Percentiles rank a stretch among this genome's conserved stretches.
Evolutionary conservation across 2,329 filamentous ascomycete genomes (phyloP).

Genomic region (Cercospora brassicicola): DNA sequence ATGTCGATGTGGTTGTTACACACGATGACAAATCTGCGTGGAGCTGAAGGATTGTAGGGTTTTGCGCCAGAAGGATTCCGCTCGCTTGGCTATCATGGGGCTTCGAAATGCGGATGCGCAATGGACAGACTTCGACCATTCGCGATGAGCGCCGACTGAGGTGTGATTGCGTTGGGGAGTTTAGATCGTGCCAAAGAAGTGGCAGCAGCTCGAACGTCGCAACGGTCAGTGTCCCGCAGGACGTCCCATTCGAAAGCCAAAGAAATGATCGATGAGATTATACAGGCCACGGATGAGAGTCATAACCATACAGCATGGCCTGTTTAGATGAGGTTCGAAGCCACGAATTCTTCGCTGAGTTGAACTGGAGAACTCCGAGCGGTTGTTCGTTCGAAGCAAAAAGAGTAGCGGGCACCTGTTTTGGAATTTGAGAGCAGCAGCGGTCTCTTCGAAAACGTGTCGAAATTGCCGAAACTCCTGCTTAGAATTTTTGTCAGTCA

Average conservation of each 20-base stretch:
- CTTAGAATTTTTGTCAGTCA: neutral
- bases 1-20: neutral
- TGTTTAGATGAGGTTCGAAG: neutral
- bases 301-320: neutral
- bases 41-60: neutral
- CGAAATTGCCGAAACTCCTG: neutral
- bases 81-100: neutral
- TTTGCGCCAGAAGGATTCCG: neutral
- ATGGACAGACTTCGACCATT: neutral
- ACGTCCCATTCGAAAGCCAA: too few species aligned
- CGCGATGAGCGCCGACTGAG: neutral
- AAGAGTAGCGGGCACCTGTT: neutral
- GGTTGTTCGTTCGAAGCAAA: neutral
- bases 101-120: too few species aligned
- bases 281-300: too few species aligned
- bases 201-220: neutral
- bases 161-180: neutral
- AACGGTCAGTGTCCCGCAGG: neutral
- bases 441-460: neutral
- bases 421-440: neutral
- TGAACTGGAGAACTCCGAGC: neutral
- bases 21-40: constrained; percentile 1
- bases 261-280: too few species aligned
- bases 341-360: neutral
- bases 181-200: neutral